Conservation (phyloP, 2,329 filamentous ascomycete species). For the Pyrenophora seminiperda region DNA sequence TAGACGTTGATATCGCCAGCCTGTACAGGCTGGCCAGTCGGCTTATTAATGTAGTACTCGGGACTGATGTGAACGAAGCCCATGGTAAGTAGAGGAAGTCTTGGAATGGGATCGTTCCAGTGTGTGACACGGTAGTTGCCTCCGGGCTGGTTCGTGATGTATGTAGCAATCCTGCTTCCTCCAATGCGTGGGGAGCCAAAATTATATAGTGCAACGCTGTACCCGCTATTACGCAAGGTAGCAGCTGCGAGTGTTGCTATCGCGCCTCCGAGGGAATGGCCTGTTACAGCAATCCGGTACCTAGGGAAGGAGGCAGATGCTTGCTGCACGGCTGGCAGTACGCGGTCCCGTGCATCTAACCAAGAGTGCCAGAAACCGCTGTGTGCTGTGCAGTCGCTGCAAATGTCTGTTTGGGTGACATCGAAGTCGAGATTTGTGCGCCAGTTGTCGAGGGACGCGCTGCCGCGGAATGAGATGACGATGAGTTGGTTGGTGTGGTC, state of each 20-base stretch:
- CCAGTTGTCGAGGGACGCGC: slow-evolving; percentile 64
- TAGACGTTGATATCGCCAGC: slow-evolving; percentile 31
- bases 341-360: slow-evolving; percentile 56
- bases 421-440: slow-evolving; percentile 60
- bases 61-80: slow-evolving; percentile 70
- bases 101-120: slow-evolving; percentile 68
- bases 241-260: slow-evolving; percentile 66
- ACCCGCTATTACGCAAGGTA: slow-evolving; percentile 46
- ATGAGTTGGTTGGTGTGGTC: slow-evolving; percentile 58
- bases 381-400: slow-evolving; percentile 60
- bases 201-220: slow-evolving; percentile 54
- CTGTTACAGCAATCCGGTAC: slow-evolving; percentile 63
- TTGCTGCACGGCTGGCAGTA: slow-evolving; percentile 52
- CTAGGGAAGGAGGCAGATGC: slow-evolving; percentile 55
- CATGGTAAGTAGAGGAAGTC: slow-evolving; percentile 65
- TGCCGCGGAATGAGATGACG: slow-evolving; percentile 65
- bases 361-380: slow-evolving; percentile 65
- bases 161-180: slow-evolving; percentile 62
- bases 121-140: slow-evolving; percentile 71
- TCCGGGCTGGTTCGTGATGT: slow-evolving; percentile 59
- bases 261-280: slow-evolving; percentile 72
- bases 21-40: slow-evolving; percentile 26
- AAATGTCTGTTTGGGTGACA: slow-evolving; percentile 50
- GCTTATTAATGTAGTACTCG: slow-evolving; percentile 62
- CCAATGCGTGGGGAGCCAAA: slow-evolving; percentile 72